phyloP scores from a whole-genome alignment of 2,329 filamentous ascomycete genomes.

The Exophiala sp. region DNA sequence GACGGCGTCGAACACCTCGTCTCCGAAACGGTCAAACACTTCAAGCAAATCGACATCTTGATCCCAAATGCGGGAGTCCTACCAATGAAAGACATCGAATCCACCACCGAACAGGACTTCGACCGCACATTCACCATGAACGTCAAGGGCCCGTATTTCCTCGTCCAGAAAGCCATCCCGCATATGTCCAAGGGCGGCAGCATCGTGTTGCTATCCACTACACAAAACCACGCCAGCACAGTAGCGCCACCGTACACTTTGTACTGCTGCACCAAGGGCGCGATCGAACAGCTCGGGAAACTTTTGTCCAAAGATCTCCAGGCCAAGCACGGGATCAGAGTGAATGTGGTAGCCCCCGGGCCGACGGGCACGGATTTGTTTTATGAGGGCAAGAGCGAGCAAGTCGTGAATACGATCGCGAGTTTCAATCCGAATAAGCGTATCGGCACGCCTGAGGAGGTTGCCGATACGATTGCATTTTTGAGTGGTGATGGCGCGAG shows the following conservation, averaged over 20 bases:
- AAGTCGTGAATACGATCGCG: slow-evolving; percentile 43
- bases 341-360: slow-evolving; percentile 53
- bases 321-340: slow-evolving; percentile 45
- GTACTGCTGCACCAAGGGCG: slow-evolving; percentile 57
- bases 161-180: slow-evolving; percentile 51
- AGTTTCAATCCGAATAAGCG: slow-evolving; percentile 44
- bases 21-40: slow-evolving; percentile 46
- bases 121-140: slow-evolving; percentile 51
- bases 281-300: slow-evolving; percentile 58
- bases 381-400: slow-evolving; percentile 48
- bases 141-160: slow-evolving; percentile 57
- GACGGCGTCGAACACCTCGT: slow-evolving; percentile 50
- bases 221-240: slow-evolving; percentile 35
- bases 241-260: slow-evolving; percentile 49
- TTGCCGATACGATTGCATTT: slow-evolving; percentile 48
- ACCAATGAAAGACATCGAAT: slow-evolving; percentile 49
- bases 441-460: slow-evolving; percentile 49
- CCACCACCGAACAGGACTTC: slow-evolving; percentile 51
- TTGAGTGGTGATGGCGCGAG: slow-evolving; percentile 36
- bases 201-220: slow-evolving; percentile 54
- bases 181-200: slow-evolving; percentile 50
- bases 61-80: slow-evolving; percentile 56
- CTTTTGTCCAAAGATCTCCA: slow-evolving; percentile 54
- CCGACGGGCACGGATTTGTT: slow-evolving; percentile 58
- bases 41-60: slow-evolving; percentile 58